Evolutionary conservation across 2,329 filamentous ascomycete species (phyloP).

Genomic region (Orbilia brochopaga): DNA sequence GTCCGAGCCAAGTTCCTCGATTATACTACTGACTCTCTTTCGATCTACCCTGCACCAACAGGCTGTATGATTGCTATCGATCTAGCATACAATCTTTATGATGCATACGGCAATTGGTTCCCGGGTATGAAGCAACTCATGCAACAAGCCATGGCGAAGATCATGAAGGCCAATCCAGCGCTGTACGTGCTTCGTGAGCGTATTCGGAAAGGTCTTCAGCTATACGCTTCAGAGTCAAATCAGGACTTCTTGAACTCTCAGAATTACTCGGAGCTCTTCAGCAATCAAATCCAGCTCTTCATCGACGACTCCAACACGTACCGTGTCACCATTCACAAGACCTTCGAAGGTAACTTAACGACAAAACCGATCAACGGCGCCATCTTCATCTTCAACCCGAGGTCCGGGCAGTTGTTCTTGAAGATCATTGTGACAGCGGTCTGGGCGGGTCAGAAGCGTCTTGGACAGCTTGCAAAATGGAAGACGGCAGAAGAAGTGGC

Average conservation of each 20-base stretch:
- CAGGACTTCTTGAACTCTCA: conserved; percentile 99
- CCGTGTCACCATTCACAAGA: conserved; percentile 99
- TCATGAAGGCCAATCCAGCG: conserved; percentile 99
- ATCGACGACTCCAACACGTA: conserved; percentile 99
- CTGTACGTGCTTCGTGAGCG: conserved; percentile 95
- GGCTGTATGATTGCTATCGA: conserved; percentile 98
- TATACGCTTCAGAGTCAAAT: conserved; percentile 98
- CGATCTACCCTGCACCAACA: conserved; percentile 95
- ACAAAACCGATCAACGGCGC: conserved; percentile 99
- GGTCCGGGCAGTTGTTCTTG: conserved; percentile 94
- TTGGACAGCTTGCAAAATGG: conserved; percentile 98
- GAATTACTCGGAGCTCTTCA: conserved; percentile 99
- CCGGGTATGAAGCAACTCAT: conserved; percentile 92
- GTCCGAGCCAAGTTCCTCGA: conserved; percentile 97
- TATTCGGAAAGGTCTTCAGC: conserved; percentile 95
- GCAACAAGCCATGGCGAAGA: conserved; percentile 98
- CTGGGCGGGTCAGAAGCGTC: conserved; percentile 98
- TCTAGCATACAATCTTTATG: conserved; percentile 97
- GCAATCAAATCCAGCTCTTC: conserved; percentile 97
- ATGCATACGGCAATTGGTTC: conserved; percentile 98
- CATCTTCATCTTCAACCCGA: conserved; percentile 99
- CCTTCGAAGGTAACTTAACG: conserved; percentile 97
- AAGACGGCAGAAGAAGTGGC: conserved; percentile 99
- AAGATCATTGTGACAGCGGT: conserved; percentile 99
- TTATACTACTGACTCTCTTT: conserved; percentile 98